These are phyloP conservation scores for Rhytidiadelphus loreus DNA, from an alignment of 225 moss, liverwort and hornwort species.

Conservation along the genomic window DNA sequence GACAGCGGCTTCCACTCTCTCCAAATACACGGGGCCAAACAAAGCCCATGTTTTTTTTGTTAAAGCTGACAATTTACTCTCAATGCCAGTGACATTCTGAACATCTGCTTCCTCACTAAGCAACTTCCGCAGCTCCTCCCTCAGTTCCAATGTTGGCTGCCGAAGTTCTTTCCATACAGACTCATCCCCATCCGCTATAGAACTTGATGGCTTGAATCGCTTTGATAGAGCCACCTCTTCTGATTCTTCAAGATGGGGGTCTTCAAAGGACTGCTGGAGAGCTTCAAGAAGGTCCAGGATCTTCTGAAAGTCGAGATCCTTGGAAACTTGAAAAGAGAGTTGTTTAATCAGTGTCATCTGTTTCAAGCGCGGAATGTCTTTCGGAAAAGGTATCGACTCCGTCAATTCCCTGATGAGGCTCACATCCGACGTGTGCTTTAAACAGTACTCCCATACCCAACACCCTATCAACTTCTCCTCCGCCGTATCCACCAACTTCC, in stretches of 20 bases:
- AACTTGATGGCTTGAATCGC: neutral
- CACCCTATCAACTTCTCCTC: neutral
- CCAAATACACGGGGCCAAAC: conserved; percentile 20
- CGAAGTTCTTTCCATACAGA: conserved; percentile 1
- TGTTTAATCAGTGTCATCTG: conserved; percentile 12
- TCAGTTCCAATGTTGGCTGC: conserved; percentile 10
- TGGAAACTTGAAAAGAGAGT: neutral
- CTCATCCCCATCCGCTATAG: neutral
- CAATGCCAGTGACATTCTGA: neutral
- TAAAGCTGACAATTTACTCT: conserved; percentile 1
- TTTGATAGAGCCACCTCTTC: neutral
- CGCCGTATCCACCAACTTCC: neutral
- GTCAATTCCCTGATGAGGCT: neutral
- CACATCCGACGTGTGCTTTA: conserved; percentile 1
- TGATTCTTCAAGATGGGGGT: neutral
- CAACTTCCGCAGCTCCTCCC: conserved; percentile 1
- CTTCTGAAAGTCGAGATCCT: neutral
- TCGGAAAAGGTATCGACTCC: neutral
- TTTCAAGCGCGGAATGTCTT: conserved; percentile 14
- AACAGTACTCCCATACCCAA: conserved; percentile 39
- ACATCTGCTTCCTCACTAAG: neutral
- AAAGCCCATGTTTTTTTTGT: conserved; percentile 2
- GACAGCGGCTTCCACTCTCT: conserved; percentile 16
- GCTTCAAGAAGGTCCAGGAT: conserved; percentile 2
- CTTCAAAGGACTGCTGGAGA: neutral